Conservation (phyloP, 2,329 filamentous ascomycete genomes). For the Fusarium sambucinum region DNA sequence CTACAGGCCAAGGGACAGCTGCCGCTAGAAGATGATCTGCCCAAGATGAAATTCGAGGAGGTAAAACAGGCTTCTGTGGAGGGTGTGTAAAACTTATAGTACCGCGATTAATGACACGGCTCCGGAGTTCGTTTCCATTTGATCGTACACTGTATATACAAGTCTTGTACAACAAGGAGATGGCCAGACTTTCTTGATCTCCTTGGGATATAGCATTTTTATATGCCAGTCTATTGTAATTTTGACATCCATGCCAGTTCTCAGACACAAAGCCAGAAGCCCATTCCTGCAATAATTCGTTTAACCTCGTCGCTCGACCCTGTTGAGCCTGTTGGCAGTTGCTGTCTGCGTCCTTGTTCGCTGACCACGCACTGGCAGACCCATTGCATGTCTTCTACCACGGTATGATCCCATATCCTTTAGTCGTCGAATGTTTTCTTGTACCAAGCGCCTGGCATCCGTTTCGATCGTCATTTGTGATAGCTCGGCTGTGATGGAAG, state of each 20-base stretch:
- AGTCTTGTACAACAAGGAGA: constrained; percentile 48
- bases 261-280: background rate
- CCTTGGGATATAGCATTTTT: constrained; percentile 8
- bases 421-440: constrained; percentile 87
- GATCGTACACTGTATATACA: constrained; percentile 51
- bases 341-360: constrained; percentile 80
- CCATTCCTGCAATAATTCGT: background rate
- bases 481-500: constrained; percentile 85
- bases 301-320: constrained; percentile 58
- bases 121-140: constrained; percentile 34
- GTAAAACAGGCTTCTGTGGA: constrained; percentile 7
- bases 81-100: constrained; percentile 8
- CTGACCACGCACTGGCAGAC: constrained; percentile 90
- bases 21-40: constrained; percentile 65
- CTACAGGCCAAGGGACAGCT: constrained; percentile 70
- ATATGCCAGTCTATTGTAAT: constrained; percentile 4
- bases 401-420: constrained; percentile 93
- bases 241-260: background rate
- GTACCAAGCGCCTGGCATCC: constrained; percentile 80
- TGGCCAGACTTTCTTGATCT: constrained; percentile 9
- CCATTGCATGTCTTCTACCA: constrained; percentile 91
- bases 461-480: constrained; percentile 95
- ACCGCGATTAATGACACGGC: constrained; percentile 5
- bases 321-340: constrained; percentile 73
- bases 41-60: constrained; percentile 28